Percentiles rank a stretch among this genome's conserved stretches.
phyloP scores from a whole-genome alignment of 2,329 filamentous ascomycete genomes.

The Aotearoamyces nothofagi region DNA sequence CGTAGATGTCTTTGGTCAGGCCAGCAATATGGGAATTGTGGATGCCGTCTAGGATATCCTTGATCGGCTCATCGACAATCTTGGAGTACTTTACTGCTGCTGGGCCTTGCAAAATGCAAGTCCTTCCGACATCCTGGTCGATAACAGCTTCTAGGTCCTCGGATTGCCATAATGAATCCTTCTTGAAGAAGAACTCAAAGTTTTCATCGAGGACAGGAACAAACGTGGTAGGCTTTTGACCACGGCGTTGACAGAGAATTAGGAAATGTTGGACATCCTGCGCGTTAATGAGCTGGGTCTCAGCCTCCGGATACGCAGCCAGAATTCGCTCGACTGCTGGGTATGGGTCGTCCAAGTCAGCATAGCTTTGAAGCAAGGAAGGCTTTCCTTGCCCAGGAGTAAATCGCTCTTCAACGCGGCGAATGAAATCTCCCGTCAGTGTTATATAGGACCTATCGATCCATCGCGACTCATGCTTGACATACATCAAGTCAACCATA shows the following conservation, averaged over 20 bases:
- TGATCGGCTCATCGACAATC: conserved; percentile 80
- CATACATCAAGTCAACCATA: conserved; percentile 80
- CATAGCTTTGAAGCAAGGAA: conserved; percentile 79
- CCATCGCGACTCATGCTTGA: conserved; percentile 83
- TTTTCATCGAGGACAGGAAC: conserved; percentile 91
- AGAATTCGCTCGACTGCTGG: conserved; percentile 65
- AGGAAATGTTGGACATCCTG: conserved; percentile 98
- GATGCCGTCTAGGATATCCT: conserved; percentile 85
- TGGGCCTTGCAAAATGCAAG: conserved; percentile 90
- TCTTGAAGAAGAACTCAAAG: conserved; percentile 99
- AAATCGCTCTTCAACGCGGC: conserved; percentile 93
- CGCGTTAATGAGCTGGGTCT: conserved; percentile 87
- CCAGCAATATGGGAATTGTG: conserved; percentile 76
- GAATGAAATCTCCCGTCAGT: conserved; percentile 89
- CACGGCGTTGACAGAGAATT: conserved; percentile 75
- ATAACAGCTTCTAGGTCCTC: conserved; percentile 95
- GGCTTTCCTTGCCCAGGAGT: conserved; percentile 54
- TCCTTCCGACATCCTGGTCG: conserved; percentile 87
- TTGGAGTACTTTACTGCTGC: conserved; percentile 85
- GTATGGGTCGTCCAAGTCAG: conserved; percentile 75
- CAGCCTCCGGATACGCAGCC: conserved; percentile 69
- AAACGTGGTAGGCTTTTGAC: conserved; percentile 94
- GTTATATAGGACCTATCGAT: conserved; percentile 73
- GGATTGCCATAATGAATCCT: conserved; percentile 98
- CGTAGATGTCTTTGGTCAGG: conserved; percentile 69